Evolutionary conservation across 2,329 filamentous ascomycete genomes (phyloP).

Genomic region (Paramyrothecium roridum): DNA sequence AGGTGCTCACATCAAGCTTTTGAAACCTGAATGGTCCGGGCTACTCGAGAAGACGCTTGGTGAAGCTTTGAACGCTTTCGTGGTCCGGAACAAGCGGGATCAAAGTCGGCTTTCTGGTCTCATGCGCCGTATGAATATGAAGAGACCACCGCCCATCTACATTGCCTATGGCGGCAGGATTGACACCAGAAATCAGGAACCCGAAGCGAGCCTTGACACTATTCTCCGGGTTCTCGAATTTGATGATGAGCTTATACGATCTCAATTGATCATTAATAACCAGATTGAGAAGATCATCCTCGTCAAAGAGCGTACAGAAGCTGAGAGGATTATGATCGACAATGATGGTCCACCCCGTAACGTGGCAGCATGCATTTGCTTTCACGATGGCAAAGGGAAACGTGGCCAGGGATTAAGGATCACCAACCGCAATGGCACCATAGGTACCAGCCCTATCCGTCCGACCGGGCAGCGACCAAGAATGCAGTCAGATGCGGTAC

Average conservation of each 20-base stretch:
- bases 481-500: constrained; percentile 76
- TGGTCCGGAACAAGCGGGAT: constrained; percentile 76
- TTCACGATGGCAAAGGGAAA: constrained; percentile 54
- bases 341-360: constrained; percentile 59
- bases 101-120: constrained; percentile 64
- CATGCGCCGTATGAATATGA: constrained; percentile 62
- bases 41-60: constrained; percentile 78
- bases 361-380: constrained; percentile 68
- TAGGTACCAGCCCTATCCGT: constrained; percentile 37
- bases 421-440: constrained; percentile 36
- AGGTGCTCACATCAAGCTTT: constrained; percentile 71
- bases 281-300: constrained; percentile 82
- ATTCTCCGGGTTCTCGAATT: constrained; percentile 79
- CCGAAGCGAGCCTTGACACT: constrained; percentile 69
- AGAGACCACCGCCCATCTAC: constrained; percentile 30
- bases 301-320: constrained; percentile 65
- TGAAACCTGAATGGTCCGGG: constrained; percentile 77
- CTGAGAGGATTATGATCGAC: constrained; percentile 65
- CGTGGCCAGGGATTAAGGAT: constrained; percentile 60
- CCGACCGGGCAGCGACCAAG: constrained; percentile 55
- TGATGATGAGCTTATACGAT: constrained; percentile 72
- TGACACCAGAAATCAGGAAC: constrained; percentile 56
- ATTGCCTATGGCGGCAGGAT: constrained; percentile 33
- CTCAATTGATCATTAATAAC: constrained; percentile 80
- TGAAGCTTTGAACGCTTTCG: constrained; percentile 68